phyloP scores from a whole-genome alignment of 2,329 filamentous ascomycete species.

The Didymella glomerata region DNA sequence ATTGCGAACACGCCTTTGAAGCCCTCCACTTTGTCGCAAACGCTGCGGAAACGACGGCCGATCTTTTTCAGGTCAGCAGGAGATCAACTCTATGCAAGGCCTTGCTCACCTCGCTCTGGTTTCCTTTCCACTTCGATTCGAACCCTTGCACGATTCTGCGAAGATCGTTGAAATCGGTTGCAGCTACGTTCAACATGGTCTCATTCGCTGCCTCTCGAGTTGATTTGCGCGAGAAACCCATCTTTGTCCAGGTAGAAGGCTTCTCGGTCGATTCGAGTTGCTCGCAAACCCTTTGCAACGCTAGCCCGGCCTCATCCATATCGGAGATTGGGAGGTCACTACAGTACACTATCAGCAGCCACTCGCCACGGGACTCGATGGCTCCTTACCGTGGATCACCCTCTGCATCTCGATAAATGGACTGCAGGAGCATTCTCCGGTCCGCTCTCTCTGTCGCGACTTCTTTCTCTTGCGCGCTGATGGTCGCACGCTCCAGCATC shows the following conservation, averaged over 20 bases:
- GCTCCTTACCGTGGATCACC: background rate
- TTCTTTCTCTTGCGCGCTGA: background rate
- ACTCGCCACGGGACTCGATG: too few species aligned
- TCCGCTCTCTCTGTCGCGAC: background rate
- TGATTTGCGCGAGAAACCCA: background rate
- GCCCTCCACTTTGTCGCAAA: background rate
- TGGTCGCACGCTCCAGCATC: background rate
- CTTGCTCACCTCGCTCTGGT: background rate
- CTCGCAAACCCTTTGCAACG: background rate
- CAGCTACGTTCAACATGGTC: background rate
- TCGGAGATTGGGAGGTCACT: too few species aligned
- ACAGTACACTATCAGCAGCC: too few species aligned
- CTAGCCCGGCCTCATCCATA: background rate
- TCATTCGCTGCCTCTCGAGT: background rate
- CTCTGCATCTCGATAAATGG: background rate
- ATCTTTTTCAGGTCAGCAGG: background rate
- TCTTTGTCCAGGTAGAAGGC: background rate
- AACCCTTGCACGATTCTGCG: background rate
- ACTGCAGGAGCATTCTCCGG: background rate
- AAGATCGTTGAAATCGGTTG: background rate
- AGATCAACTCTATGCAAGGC: too few species aligned
- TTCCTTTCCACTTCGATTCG: background rate
- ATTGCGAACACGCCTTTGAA: conserved; percentile 1
- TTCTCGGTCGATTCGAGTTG: background rate
- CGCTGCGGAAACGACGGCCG: background rate